Conservation (phyloP, 257 asterid genomes). For the Primulina huaijiensis region DNA sequence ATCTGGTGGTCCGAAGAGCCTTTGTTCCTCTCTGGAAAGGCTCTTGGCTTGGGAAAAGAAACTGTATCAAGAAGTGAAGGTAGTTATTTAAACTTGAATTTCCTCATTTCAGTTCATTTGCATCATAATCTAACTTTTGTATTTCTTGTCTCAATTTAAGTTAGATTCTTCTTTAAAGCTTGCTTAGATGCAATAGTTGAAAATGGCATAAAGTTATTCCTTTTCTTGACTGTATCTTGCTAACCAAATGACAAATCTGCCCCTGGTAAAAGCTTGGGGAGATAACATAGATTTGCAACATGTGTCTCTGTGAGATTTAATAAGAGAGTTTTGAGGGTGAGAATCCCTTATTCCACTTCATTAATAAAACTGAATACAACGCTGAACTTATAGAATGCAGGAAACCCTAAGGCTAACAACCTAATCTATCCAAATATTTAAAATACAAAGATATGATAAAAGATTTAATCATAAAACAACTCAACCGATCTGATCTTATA, state of each 20-base stretch:
- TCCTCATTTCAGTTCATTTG: neutral
- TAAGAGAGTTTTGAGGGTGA: too few species aligned
- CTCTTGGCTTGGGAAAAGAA: slow-evolving; percentile 99
- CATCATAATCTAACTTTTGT: slow-evolving; percentile 6
- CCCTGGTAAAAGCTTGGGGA: slow-evolving; percentile 23
- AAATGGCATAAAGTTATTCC: slow-evolving; percentile 24
- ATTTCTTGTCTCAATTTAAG: neutral
- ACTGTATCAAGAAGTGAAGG: slow-evolving; percentile 95
- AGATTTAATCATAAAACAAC: too few species aligned
- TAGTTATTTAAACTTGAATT: slow-evolving; percentile 29
- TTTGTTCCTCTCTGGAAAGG: slow-evolving; percentile 81
- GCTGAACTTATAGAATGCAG: too few species aligned
- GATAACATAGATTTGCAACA: slow-evolving; percentile 19
- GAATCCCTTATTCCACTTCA: too few species aligned
- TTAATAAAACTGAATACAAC: too few species aligned
- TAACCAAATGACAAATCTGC: slow-evolving; percentile 28
- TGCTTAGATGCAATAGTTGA: slow-evolving; percentile 34
- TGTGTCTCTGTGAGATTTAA: neutral
- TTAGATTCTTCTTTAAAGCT: slow-evolving; percentile 8
- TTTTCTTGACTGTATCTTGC: slow-evolving; percentile 25
- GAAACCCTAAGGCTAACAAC: too few species aligned
- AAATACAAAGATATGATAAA: too few species aligned
- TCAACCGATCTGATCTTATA: too few species aligned
- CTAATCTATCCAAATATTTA: too few species aligned
- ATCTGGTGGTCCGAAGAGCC: slow-evolving; percentile 67